Conservation (phyloP, 106 monocot genomes). For the Dioscorea alata region DNA sequence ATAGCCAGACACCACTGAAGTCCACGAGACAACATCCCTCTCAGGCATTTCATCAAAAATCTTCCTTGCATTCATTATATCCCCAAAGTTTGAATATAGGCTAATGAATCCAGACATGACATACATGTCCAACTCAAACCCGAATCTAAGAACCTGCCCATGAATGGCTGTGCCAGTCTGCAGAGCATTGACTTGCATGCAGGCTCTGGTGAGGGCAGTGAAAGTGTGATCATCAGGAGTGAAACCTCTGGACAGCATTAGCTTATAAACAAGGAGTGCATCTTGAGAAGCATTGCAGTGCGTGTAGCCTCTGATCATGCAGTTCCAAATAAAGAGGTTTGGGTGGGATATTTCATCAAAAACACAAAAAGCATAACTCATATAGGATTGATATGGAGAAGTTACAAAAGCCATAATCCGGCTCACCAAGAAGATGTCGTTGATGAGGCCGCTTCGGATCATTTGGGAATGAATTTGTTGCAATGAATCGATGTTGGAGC, state of each 20-base stretch:
- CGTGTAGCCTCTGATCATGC: constrained; percentile 38
- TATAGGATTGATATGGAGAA: background rate
- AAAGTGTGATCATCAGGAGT: constrained; percentile 41
- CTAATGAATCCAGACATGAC: constrained; percentile 35
- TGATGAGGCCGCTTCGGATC: constrained; percentile 31
- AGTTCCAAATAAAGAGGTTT: constrained; percentile 45
- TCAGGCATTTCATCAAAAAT: constrained; percentile 29
- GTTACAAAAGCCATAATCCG: constrained; percentile 31
- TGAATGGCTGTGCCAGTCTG: constrained; percentile 24
- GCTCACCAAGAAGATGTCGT: constrained; percentile 16
- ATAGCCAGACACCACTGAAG: constrained; percentile 28
- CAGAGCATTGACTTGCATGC: constrained; percentile 11
- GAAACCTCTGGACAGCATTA: constrained; percentile 25
- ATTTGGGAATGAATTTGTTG: constrained; percentile 31
- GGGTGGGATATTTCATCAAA: constrained; percentile 38
- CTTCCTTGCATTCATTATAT: constrained; percentile 20
- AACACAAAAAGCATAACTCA: constrained; percentile 29
- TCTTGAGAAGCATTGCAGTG: constrained; percentile 7
- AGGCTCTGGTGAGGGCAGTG: constrained; percentile 23
- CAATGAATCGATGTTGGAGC: too few species aligned
- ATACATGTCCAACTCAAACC: constrained; percentile 31
- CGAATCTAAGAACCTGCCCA: constrained; percentile 25
- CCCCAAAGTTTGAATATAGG: constrained; percentile 20
- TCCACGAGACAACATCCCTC: constrained; percentile 42
- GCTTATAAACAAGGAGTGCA: constrained; percentile 22